Evolutionary conservation across 768 basidiomycete species (phyloP).

Genomic region (Serendipita sp.): DNA sequence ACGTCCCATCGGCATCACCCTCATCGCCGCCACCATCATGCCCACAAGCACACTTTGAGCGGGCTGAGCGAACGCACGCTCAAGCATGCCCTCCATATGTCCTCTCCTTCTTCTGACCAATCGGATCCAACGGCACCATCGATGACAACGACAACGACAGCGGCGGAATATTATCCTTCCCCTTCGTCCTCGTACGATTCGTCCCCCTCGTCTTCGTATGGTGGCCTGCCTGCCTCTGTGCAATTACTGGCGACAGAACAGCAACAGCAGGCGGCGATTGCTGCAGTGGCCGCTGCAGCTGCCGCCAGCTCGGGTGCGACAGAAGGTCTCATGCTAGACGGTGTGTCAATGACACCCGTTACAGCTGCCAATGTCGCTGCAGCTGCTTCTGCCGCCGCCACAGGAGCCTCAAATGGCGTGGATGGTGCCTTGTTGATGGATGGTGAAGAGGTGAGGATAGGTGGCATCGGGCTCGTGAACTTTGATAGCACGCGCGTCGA

Average conservation of each 20-base stretch:
- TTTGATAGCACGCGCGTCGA: slow-evolving; percentile 61
- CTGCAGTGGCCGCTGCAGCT: no score
- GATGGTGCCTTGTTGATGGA: no score
- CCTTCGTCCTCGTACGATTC: not conserved
- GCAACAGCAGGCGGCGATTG: not conserved
- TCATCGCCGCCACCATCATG: not conserved
- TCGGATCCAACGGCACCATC: no score
- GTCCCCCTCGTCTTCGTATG: not conserved
- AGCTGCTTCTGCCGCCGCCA: no score
- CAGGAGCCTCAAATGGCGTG: no score
- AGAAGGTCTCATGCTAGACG: no score
- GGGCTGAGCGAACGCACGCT: no score
- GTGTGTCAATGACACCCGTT: no score
- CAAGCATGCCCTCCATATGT: no score
- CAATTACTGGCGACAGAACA: not conserved
- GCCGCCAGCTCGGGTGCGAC: no score
- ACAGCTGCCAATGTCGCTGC: no score
- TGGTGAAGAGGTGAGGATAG: slow-evolving; percentile 35
- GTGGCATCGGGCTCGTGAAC: slow-evolving; percentile 60
- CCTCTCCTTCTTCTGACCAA: no score
- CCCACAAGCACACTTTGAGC: not conserved
- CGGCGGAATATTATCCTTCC: not conserved
- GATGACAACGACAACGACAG: not conserved
- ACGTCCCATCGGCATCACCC: not conserved
- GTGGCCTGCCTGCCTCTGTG: not conserved